Base-by-base conservation (phyloP, 305 asterid genomes). In the Fraxinus xanthoxyloides region DNA sequence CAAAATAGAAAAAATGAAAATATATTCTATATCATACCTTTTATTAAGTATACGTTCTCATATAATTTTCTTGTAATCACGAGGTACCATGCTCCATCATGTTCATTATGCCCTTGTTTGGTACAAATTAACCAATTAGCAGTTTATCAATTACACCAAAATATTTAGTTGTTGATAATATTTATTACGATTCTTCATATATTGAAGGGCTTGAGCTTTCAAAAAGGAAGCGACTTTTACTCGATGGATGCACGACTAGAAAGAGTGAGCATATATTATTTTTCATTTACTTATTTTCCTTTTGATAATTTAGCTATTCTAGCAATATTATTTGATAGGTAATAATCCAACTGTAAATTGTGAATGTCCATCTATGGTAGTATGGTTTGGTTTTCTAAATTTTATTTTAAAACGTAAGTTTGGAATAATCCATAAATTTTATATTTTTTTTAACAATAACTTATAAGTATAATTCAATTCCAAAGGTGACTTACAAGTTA, bases 181-280 rank as follows among this genome's bases (percentile, higher is more conserved):
- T 23, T 65, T 6, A 65, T 65, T 3, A 59, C 15, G 48, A 34
- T 72, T 69, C 54, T 46, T 12, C 90, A 87, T 89, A 92, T 97
- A 87, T 75, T 75, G 84, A 70, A 91, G 95, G 7, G 93, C 86
- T 15, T 88, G 78, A 40, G 89, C 87, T 0, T 80, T 85, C 84
- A 90, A 85, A 72, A 92, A 91, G 87, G 85, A 90, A 9, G 94
- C 85, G 7, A 78, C 93, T 83, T 87, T 93, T 28, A 89, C 75
- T 79, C 51, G 85, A 72, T 87, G 93, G 2, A 88, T 84, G 70
- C 98, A 84, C 43, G 40, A 70, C 3, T 32, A 89, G 17, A 77
- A 87, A 35, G 2, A 87, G 51, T 8, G 85, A 65, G 79, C 65
- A 26, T 7, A 84, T 4, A 17, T 51, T n/a, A 4, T 13, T 46